phyloP scores from a whole-genome alignment of 345 rosid genomes.

The Laguncularia racemosa region DNA sequence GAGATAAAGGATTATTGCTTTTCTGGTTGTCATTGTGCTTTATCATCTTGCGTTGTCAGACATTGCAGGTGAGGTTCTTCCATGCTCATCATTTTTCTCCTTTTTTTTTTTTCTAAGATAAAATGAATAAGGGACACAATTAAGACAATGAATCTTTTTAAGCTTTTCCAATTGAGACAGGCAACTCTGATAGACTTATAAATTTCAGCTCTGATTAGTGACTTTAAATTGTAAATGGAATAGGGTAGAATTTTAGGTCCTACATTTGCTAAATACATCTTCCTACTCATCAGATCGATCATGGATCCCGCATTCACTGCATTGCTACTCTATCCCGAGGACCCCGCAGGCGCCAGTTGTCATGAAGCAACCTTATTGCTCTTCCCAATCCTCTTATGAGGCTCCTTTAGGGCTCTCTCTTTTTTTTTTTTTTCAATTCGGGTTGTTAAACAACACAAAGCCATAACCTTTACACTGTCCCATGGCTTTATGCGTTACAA shows the following conservation, averaged over 20 bases:
- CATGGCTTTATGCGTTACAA: constrained; percentile 49
- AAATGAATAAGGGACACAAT: no score
- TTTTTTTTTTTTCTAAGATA: no score
- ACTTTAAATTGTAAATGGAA: no score
- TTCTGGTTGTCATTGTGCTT: no score
- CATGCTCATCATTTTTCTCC: no score
- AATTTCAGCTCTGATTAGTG: no score
- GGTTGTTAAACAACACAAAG: constrained; percentile 54
- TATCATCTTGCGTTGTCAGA: no score
- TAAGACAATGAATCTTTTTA: no score
- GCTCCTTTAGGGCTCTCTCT: constrained; percentile 59
- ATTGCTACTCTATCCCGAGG: constrained; percentile 33
- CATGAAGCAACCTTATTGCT: constrained; percentile 43
- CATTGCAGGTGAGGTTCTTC: no score
- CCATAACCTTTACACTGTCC: constrained; percentile 81
- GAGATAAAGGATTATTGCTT: no score
- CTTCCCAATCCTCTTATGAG: constrained; percentile 71
- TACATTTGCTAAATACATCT: constrained; percentile 72
- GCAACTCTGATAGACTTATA: no score
- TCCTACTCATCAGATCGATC: constrained; percentile 50
- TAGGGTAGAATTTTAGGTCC: constrained; percentile 33
- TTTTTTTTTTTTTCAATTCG: constrained; percentile 53
- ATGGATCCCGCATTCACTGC: constrained; percentile 19
- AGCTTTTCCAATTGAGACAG: no score
- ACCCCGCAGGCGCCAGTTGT: constrained; percentile 58